A percentile compares a stretch with the other conserved stretches of the same genome.
These are phyloP conservation scores for Davidsoniella virescens DNA, from an alignment of 2,329 filamentous ascomycete species.

Conservation along the genomic window DNA sequence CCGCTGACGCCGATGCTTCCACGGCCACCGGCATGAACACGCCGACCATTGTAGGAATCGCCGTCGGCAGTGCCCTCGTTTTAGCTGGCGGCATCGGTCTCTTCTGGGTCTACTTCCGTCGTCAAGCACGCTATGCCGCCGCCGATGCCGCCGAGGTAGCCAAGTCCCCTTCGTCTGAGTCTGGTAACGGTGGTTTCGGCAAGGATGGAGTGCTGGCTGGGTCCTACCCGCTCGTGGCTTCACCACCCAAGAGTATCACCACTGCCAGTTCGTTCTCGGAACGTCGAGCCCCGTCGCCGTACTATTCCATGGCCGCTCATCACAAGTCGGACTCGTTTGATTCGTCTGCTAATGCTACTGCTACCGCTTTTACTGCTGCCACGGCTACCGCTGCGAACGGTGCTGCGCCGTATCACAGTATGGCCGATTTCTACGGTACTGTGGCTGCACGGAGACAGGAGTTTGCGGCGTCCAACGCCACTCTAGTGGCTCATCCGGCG, in stretches of 20 bases:
- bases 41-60: slow-evolving; percentile 37
- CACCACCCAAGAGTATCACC: background rate
- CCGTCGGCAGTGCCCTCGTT: slow-evolving; percentile 27
- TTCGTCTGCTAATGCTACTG: background rate
- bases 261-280: background rate
- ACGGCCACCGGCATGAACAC: slow-evolving; percentile 24
- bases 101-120: slow-evolving; percentile 32
- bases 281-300: slow-evolving; percentile 3
- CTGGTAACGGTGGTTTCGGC: background rate
- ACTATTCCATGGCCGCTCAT: slow-evolving; percentile 14
- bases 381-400: slow-evolving; percentile 13
- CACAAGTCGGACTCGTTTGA: slow-evolving; percentile 17
- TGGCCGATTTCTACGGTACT: slow-evolving; percentile 24
- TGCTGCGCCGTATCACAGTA: slow-evolving; percentile 1
- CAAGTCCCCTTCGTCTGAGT: background rate
- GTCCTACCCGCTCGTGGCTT: background rate
- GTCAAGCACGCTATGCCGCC: slow-evolving; percentile 19
- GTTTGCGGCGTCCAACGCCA: slow-evolving; percentile 1
- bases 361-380: slow-evolving; percentile 16
- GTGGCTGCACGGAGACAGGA: background rate
- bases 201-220: too few species aligned
- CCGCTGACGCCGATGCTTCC: slow-evolving; percentile 17
- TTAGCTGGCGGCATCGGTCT: slow-evolving; percentile 27
- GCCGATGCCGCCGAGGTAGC: background rate
- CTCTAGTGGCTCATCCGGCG: slow-evolving; percentile 29